Conservation (phyloP, 2,329 filamentous ascomycete species). For the Paecilomyces dactylethromorphus region DNA sequence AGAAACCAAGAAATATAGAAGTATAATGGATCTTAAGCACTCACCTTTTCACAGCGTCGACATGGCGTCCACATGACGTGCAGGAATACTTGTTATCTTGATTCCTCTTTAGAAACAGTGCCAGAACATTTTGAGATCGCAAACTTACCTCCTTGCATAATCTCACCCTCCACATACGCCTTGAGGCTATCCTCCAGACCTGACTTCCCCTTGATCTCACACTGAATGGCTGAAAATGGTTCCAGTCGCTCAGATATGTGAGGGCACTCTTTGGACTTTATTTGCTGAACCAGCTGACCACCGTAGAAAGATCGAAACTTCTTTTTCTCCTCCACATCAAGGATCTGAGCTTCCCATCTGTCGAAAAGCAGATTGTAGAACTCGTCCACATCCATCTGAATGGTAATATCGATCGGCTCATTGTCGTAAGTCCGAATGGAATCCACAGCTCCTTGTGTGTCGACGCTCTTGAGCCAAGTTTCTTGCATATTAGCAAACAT, state of each 20-base stretch:
- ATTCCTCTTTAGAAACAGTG: too few relatives aligned
- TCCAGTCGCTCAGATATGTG: conserved; percentile 90
- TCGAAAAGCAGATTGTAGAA: conserved; percentile 95
- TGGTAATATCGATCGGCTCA: conserved; percentile 71
- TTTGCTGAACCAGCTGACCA: conserved; percentile 85
- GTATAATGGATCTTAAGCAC: conserved; percentile 18
- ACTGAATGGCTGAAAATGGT: conserved; percentile 89
- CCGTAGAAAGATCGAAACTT: conserved; percentile 79
- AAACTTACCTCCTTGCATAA: conserved; percentile 66
- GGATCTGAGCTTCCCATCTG: conserved; percentile 77
- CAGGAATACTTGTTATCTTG: conserved; percentile 95
- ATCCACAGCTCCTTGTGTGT: conserved; percentile 65
- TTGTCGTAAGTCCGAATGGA: conserved; percentile 80
- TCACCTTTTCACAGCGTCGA: conserved; percentile 75
- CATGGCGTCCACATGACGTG: conserved; percentile 77
- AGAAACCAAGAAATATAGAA: too few relatives aligned
- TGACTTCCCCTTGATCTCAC: conserved; percentile 88
- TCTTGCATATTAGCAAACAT: conserved; percentile 85
- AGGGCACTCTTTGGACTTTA: conserved; percentile 88
- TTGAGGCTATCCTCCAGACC: conserved; percentile 79
- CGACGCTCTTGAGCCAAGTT: conserved; percentile 64
- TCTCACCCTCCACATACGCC: conserved; percentile 92
- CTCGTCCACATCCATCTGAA: conserved; percentile 97
- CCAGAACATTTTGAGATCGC: too few relatives aligned
- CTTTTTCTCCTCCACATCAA: conserved; percentile 60